phyloP scores from a whole-genome alignment of 2,329 filamentous ascomycete species.

The Corynespora cassiicola region DNA sequence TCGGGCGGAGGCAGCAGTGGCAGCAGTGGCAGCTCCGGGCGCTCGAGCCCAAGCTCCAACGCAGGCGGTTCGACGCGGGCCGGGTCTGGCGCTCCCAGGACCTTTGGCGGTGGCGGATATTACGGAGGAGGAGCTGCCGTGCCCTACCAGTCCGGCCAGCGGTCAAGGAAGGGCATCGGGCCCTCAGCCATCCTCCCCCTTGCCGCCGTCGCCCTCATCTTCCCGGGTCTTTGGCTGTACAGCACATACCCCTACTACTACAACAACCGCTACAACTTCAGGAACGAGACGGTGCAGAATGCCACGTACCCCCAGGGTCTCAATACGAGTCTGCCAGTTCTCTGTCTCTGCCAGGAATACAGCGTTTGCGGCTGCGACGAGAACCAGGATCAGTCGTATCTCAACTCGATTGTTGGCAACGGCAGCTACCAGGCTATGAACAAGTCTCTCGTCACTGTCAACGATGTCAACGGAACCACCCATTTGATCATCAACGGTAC shows the following conservation, averaged over 20 bases:
- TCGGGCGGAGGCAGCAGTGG: constrained; percentile 18
- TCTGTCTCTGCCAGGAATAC: constrained; percentile 66
- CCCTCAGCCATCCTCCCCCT: constrained; percentile 56
- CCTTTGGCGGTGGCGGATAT: constrained; percentile 67
- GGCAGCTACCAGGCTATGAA: constrained; percentile 65
- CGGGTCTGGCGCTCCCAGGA: constrained; percentile 64
- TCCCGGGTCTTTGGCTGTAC: constrained; percentile 70
- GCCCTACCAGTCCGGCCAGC: constrained; percentile 66
- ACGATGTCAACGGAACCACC: constrained; percentile 65
- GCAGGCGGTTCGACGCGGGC: constrained; percentile 54
- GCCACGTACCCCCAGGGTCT: constrained; percentile 50
- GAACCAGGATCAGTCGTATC: constrained; percentile 64
- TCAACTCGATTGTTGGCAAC: constrained; percentile 64
- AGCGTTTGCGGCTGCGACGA: constrained; percentile 73
- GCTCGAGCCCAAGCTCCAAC: constrained; percentile 34
- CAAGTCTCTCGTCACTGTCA: constrained; percentile 67
- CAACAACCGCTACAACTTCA: constrained; percentile 60
- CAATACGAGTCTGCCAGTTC: constrained; percentile 67
- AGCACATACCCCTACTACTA: constrained; percentile 69
- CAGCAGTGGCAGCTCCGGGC: constrained; percentile 15
- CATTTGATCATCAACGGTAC: constrained; percentile 79
- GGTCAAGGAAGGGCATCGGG: constrained; percentile 59
- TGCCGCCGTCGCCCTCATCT: constrained; percentile 58
- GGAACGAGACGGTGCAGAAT: constrained; percentile 36
- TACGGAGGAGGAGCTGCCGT: constrained; percentile 67